Conservation (phyloP, 805 yeast species). For the Helenozyma baotianmanensis region DNA sequence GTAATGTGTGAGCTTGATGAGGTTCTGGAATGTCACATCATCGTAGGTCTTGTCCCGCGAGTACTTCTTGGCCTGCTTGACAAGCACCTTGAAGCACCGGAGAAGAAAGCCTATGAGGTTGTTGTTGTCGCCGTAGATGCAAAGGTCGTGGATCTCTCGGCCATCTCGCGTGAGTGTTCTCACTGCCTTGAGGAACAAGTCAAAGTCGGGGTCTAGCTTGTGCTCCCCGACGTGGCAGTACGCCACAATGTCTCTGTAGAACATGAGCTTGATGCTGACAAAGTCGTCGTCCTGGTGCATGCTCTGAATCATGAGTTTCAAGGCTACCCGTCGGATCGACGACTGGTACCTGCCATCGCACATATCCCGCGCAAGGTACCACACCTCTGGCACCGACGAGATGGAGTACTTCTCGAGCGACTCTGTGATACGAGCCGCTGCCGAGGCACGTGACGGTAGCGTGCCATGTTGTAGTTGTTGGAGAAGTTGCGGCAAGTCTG, state of each 20-base stretch:
- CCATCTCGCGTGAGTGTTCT: constrained; percentile 49
- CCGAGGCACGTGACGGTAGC: constrained; percentile 38
- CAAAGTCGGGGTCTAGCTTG: constrained; percentile 47
- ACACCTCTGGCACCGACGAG: constrained; percentile 63
- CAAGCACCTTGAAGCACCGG: constrained; percentile 11
- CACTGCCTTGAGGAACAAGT: constrained; percentile 45
- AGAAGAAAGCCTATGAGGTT: constrained; percentile 17
- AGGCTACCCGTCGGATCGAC: constrained; percentile 39
- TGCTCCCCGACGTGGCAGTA: constrained; percentile 33
- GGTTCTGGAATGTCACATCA: constrained; percentile 10
- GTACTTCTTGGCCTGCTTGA: constrained; percentile 8
- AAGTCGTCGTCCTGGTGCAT: constrained; percentile 47
- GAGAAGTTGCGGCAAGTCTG: constrained; percentile 34
- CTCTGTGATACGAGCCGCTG: constrained; percentile 48
- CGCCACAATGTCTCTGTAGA: constrained; percentile 54
- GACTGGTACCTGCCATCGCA: constrained; percentile 32
- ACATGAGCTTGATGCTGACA: constrained; percentile 46
- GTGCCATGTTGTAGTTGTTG: constrained; percentile 36
- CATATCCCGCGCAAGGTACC: constrained; percentile 64
- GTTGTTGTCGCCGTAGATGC: constrained; percentile 36
- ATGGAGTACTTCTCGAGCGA: constrained; percentile 49
- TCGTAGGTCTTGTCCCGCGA: constrained; percentile 2
- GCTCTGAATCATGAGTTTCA: constrained; percentile 53
- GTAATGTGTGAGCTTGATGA: constrained; percentile 26
- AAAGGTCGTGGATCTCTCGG: constrained; percentile 47